phyloP scores from a whole-genome alignment of 2,329 filamentous ascomycete species.

The Chrysoporthe deuterocubensis region DNA sequence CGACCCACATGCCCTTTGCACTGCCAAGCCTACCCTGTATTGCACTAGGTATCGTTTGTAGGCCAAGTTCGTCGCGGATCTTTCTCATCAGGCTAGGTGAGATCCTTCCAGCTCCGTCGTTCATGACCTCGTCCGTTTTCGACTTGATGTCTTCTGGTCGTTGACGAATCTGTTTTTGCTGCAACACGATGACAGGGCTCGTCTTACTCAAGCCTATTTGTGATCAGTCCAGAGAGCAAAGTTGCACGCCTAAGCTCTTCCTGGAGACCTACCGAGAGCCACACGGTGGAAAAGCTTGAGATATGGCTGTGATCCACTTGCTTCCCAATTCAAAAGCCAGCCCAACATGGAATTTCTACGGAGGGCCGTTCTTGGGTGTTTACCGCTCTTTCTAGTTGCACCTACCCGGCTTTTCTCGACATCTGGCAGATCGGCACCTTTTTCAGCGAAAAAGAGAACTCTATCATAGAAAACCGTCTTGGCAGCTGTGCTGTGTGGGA shows the following conservation, averaged over 20 bases:
- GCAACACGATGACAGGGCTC: conserved; percentile 49
- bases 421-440: conserved; percentile 49
- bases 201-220: conserved; percentile 56
- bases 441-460: conserved; percentile 59
- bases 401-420: too few relatives aligned
- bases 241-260: too few relatives aligned
- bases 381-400: conserved; percentile 37
- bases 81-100: conserved; percentile 62
- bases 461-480: conserved; percentile 44
- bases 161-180: conserved; percentile 50
- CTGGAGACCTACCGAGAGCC: conserved; percentile 50
- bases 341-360: conserved; percentile 46
- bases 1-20: conserved; percentile 77
- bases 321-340: conserved; percentile 54
- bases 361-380: not conserved
- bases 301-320: conserved; percentile 50
- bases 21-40: conserved; percentile 74
- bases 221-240: not conserved
- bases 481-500: conserved; percentile 34
- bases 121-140: conserved; percentile 55
- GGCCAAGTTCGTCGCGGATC: conserved; percentile 55
- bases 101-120: conserved; percentile 69
- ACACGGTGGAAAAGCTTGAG: conserved; percentile 65
- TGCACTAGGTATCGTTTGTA: conserved; percentile 60
- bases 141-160: conserved; percentile 44